Conservation (phyloP, 495 filamentous ascomycete genomes). For the Collariella sp. region DNA sequence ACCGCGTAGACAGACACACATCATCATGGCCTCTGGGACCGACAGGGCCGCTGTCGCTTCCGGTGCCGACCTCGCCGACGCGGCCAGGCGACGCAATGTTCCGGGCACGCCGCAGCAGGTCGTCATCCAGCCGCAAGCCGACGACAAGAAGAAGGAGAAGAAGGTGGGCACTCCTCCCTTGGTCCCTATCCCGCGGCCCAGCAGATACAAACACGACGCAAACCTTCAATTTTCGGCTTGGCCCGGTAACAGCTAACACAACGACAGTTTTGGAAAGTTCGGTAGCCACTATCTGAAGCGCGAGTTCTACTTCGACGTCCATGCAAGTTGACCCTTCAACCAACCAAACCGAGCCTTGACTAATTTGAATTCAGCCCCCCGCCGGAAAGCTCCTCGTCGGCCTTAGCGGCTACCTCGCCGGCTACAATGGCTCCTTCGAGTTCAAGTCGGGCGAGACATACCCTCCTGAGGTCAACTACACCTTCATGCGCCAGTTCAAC, state of each 20-base stretch:
- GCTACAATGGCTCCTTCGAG: conserved; percentile 98
- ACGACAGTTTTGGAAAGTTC: conserved; percentile 88
- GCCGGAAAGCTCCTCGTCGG: conserved; percentile 98
- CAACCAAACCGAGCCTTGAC: conserved; percentile 1
- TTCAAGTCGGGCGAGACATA: conserved; percentile 98
- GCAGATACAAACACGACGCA: conserved; percentile 12
- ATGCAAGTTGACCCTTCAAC: conserved; percentile 24
- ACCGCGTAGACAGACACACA: neutral
- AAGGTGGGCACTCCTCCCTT: conserved; percentile 41
- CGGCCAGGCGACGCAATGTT: conserved; percentile 68
- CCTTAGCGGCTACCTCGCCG: conserved; percentile 87
- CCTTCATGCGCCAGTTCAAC: conserved; percentile 98
- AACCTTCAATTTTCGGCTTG: too few species aligned
- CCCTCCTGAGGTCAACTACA: conserved; percentile 88
- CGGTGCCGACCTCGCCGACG: conserved; percentile 57
- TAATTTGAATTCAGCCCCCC: conserved; percentile 53
- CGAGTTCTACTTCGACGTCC: conserved; percentile 98
- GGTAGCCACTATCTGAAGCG: conserved; percentile 97
- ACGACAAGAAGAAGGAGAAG: conserved; percentile 59
- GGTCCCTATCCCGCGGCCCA: too few species aligned
- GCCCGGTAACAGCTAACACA: conserved; percentile 31
- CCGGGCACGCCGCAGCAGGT: conserved; percentile 39
- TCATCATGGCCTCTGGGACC: conserved; percentile 37
- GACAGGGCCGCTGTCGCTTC: conserved; percentile 50
- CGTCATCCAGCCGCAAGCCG: conserved; percentile 33